Conservation (phyloP, 2,329 filamentous ascomycete genomes). For the Pyrenophora seminiperda region DNA sequence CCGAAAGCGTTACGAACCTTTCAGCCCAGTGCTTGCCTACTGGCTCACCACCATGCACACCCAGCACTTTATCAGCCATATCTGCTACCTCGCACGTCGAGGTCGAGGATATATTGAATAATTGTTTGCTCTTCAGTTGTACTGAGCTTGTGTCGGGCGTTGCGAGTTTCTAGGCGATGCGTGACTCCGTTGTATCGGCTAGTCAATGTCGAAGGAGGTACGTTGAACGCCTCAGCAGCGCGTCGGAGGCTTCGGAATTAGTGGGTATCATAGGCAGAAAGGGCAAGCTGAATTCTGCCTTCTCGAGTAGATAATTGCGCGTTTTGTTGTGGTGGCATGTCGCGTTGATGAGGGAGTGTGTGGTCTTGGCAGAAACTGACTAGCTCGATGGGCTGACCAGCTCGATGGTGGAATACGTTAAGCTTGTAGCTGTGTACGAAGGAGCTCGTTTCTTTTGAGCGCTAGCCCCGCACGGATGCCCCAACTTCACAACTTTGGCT, state of each 20-base stretch:
- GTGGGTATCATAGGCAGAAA: background rate
- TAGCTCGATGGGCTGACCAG: too few relatives aligned
- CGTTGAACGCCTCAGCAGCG: background rate
- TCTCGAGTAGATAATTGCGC: too few relatives aligned
- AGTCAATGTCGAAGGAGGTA: background rate
- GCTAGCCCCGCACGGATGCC: background rate
- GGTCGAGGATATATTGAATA: conserved; percentile 22
- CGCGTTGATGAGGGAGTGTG: too few relatives aligned
- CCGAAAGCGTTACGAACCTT: conserved; percentile 16
- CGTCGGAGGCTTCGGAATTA: background rate
- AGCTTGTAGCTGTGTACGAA: too few relatives aligned
- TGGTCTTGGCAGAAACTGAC: too few relatives aligned
- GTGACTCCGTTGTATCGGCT: background rate
- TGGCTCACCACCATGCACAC: conserved; percentile 7
- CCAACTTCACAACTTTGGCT: background rate
- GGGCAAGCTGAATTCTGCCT: background rate
- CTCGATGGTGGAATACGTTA: too few relatives aligned
- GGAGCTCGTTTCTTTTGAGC: background rate
- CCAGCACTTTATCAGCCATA: conserved; percentile 27
- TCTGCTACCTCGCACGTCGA: conserved; percentile 20
- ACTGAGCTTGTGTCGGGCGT: background rate
- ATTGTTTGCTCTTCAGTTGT: conserved; percentile 17
- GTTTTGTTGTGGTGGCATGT: too few relatives aligned
- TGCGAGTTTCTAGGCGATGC: background rate
- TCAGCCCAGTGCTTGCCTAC: conserved; percentile 19